Evolutionary conservation across 495 filamentous ascomycete genomes (phyloP).

Genomic region (Aspergillus heteromorphus): DNA sequence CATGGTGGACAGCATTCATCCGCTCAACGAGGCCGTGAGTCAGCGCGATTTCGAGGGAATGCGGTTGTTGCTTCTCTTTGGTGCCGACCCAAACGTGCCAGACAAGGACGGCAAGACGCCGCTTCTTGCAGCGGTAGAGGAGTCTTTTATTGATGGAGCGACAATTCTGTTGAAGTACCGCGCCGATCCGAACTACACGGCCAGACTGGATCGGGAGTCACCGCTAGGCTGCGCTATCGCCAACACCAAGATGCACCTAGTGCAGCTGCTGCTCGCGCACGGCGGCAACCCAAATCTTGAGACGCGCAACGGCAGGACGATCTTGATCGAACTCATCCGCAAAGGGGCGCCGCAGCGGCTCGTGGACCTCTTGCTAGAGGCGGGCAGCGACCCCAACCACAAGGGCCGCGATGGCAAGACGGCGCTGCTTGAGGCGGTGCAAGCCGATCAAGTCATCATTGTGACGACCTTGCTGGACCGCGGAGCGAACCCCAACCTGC

Average conservation of each 20-base stretch:
- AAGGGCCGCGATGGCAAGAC: constrained; percentile 50
- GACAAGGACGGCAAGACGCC: constrained; percentile 38
- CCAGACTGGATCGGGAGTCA: constrained; percentile 32
- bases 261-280: constrained; percentile 42
- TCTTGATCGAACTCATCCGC: constrained; percentile 43
- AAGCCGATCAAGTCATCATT: constrained; percentile 42
- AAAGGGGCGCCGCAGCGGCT: constrained; percentile 35
- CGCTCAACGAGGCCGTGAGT: constrained; percentile 37
- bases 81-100: constrained; percentile 40
- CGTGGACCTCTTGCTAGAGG: constrained; percentile 42
- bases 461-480: constrained; percentile 44
- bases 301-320: constrained; percentile 39
- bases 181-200: constrained; percentile 43
- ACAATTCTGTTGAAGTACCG: constrained; percentile 45
- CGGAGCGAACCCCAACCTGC: constrained; percentile 50
- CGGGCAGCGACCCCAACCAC: constrained; percentile 44
- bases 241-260: constrained; percentile 35
- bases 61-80: constrained; percentile 43
- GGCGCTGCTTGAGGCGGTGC: constrained; percentile 49
- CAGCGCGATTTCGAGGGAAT: constrained; percentile 42
- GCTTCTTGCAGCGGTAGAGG: constrained; percentile 36
- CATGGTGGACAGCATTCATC: constrained; percentile 26
- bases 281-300: constrained; percentile 40
- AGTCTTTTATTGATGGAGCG: constrained; percentile 37
- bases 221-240: constrained; percentile 34